phyloP scores from a whole-genome alignment of 2,329 filamentous ascomycete genomes.

The Aphanoascus verrucosus region DNA sequence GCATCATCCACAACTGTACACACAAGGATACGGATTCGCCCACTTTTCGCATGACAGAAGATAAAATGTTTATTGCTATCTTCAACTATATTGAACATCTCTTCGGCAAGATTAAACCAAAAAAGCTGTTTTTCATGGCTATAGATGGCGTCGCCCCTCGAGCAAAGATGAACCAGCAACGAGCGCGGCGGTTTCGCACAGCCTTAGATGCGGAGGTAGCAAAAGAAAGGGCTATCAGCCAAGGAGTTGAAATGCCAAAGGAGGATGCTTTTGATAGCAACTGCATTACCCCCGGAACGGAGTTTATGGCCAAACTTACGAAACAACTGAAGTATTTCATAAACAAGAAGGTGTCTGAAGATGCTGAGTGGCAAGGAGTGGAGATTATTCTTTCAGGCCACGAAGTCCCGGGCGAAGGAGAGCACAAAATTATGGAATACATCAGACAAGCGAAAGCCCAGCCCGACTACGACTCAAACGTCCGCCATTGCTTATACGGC shows the following conservation, averaged over 20 bases:
- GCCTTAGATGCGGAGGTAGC: constrained; percentile 82
- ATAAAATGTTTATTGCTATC: constrained; percentile 99
- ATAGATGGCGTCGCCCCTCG: constrained; percentile 95
- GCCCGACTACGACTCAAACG: constrained; percentile 80
- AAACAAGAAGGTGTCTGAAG: constrained; percentile 96
- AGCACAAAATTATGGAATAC: constrained; percentile 99
- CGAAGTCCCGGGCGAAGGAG: constrained; percentile 93
- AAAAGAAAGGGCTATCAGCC: constrained; percentile 78
- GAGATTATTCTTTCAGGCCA: constrained; percentile 94
- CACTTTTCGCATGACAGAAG: constrained; percentile 85
- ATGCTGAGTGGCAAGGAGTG: constrained; percentile 93
- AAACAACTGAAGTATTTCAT: constrained; percentile 95
- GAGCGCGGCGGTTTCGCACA: constrained; percentile 86
- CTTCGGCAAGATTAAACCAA: constrained; percentile 97
- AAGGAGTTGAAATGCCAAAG: constrained; percentile 86
- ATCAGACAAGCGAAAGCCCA: constrained; percentile 96
- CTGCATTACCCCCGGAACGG: constrained; percentile 91
- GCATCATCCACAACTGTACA: constrained; percentile 98
- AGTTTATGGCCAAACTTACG: constrained; percentile 95
- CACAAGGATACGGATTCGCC: constrained; percentile 92
- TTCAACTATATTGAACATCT: constrained; percentile 99
- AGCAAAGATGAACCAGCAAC: constrained; percentile 99
- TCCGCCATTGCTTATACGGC: constrained; percentile 93
- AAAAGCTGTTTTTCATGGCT: constrained; percentile 98
- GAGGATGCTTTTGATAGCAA: constrained; percentile 98